A percentile compares a stretch with the other conserved stretches of the same genome.
Conservation (phyloP, 441 rosid species). For the Croton laevigatus region DNA sequence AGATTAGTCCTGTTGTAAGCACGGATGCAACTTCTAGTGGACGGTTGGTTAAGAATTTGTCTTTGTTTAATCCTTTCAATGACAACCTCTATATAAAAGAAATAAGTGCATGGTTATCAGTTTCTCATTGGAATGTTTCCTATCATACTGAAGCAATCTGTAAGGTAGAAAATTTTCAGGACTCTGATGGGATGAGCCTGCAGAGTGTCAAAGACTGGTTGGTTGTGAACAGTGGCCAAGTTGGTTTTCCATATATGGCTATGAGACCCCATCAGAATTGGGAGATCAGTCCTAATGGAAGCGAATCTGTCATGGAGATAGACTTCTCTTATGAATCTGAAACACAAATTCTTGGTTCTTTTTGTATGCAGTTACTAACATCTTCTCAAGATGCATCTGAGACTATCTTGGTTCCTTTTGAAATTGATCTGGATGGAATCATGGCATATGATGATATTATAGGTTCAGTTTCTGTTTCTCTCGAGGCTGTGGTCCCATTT, state of each 20-base stretch:
- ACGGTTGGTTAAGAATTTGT: conserved; percentile 48
- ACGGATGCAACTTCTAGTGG: conserved; percentile 39
- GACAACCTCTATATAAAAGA: conserved; percentile 52
- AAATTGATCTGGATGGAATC: conserved; percentile 43
- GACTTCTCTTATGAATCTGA: conserved; percentile 48
- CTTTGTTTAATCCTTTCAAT: conserved; percentile 59
- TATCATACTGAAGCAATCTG: conserved; percentile 55
- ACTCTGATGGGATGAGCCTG: conserved; percentile 27
- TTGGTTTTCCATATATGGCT: conserved; percentile 44
- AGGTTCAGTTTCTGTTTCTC: conserved; percentile 39
- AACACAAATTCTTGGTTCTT: conserved; percentile 46
- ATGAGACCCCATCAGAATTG: conserved; percentile 48
- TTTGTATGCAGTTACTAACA: conserved; percentile 52
- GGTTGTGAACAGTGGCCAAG: conserved; percentile 38
- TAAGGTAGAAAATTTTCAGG: conserved; percentile 31
- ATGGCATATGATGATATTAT: conserved; percentile 25
- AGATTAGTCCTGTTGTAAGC: conserved; percentile 41
- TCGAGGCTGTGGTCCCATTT: conserved; percentile 39
- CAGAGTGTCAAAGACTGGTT: conserved; percentile 50
- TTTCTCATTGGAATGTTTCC: conserved; percentile 50
- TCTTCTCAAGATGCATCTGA: conserved; percentile 45
- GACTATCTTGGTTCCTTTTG: conserved; percentile 53
- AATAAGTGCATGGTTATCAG: conserved; percentile 52
- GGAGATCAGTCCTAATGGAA: conserved; percentile 47
- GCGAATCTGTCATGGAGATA: conserved; percentile 47